Evolutionary conservation across 1,284 basidiomycete genomes (phyloP), one percentile per base, ranked within the genome.

Genomic region (Rhodofomes roseus): DNA sequence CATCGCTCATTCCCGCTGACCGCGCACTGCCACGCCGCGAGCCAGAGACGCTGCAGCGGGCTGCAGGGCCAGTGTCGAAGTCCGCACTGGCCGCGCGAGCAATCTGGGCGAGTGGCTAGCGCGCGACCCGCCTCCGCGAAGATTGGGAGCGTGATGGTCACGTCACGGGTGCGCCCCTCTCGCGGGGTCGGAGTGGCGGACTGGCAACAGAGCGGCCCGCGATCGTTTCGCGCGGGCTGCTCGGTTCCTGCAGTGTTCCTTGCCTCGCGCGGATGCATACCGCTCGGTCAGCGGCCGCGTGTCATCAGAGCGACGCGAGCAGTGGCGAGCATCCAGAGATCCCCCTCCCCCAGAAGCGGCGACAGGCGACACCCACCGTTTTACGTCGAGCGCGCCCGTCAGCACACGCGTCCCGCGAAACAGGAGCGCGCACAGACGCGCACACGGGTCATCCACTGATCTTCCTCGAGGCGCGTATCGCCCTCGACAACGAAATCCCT

Each of bases 371-470:
- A 9, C n/a, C n/a, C n/a, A n/a, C n/a, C n/a, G n/a, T n/a, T 4
- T 29, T 48, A 48, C 46, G 46, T 29, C 46, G 14, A 23, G 22
- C 46, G 46, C 46, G 46, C 53, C 53, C 18, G 43, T 46, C 55
- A 36, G 39, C 51, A 22, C 41, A 25, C 36, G 57, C 57, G 57
- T 58, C 57, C 57, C 57, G 57, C 57, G 57, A 58, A 29, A 54
- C 29, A 54, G 57, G 57, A 46, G 57, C 57, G 57, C 57, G 29
- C 23, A n/a, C 34, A 36, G 7, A 36, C 34, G 7, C 34, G 12
- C 37, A 39, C 43, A 16, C 11, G 46, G 46, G 23, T 44, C n/a
- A 31, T 29, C 56, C 25, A 40, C 37, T 53, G 36, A 50, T 57
- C 44, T 27, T 51, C n/a, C 56, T 34, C 40, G 16, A 23, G 20